These are phyloP conservation scores for Metschnikowia kunwiensis DNA, from an alignment of 805 yeast genomes.

Conservation along the genomic window DNA sequence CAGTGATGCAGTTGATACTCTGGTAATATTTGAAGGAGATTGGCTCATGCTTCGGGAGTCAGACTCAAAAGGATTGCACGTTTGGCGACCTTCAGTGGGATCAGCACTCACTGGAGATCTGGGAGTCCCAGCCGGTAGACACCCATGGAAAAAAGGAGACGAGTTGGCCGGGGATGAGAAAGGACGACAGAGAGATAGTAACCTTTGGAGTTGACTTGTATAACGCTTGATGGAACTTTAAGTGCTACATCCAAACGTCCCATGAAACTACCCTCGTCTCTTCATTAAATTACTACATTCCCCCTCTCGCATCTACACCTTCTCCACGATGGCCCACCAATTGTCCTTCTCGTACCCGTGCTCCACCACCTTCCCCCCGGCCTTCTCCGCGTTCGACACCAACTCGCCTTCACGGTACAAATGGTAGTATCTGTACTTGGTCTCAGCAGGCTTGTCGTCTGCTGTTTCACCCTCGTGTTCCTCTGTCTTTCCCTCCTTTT, in stretches of 20 bases:
- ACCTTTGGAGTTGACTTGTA: neutral
- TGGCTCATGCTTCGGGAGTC: too few relatives aligned
- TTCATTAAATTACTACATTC: too few relatives aligned
- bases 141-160: too few relatives aligned
- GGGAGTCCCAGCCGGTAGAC: too few relatives aligned
- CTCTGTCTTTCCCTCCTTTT: constrained; percentile 37
- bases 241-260: too few relatives aligned
- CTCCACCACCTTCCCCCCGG: constrained; percentile 67
- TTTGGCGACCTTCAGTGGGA: too few relatives aligned
- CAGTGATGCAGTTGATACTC: too few relatives aligned
- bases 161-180: neutral
- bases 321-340: constrained; percentile 65
- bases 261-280: too few relatives aligned
- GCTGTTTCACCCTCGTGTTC: constrained; percentile 14
- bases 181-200: neutral
- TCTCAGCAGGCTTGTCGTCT: constrained; percentile 31
- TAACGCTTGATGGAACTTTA: neutral
- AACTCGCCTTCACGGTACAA: constrained; percentile 82
- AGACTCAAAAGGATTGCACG: too few relatives aligned
- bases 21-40: too few relatives aligned
- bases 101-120: too few relatives aligned
- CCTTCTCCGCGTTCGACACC: constrained; percentile 60
- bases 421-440: constrained; percentile 85
- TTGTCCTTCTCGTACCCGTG: constrained; percentile 91
- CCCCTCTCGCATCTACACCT: neutral